Evolutionary conservation across 2,329 filamentous ascomycete genomes (phyloP).

Genomic region (Fusarium marasasianum): DNA sequence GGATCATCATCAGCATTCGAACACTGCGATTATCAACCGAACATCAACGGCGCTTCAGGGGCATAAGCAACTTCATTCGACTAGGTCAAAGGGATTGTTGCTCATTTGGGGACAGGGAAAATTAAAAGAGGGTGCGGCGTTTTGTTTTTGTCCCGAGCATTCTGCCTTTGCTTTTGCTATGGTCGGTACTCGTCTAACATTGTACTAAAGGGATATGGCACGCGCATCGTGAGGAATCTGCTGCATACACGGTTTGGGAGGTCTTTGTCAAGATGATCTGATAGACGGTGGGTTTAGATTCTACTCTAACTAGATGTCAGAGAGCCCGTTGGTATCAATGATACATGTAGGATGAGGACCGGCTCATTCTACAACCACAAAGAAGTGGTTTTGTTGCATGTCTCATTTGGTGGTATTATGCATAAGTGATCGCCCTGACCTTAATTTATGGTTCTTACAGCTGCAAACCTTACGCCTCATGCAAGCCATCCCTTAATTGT

Average conservation of each 20-base stretch:
- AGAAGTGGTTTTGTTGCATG: constrained; percentile 3
- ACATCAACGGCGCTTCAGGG: constrained; percentile 20
- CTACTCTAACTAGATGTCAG: neutral
- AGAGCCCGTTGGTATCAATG: constrained; percentile 33
- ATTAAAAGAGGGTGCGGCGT: constrained; percentile 40
- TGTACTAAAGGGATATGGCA: constrained; percentile 20
- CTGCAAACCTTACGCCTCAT: constrained; percentile 3
- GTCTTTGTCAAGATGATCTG: constrained; percentile 30
- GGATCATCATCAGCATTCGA: neutral
- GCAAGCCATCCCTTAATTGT: constrained; percentile 3
- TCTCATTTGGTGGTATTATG: neutral
- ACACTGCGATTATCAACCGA: constrained; percentile 9
- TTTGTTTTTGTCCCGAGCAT: constrained; percentile 37
- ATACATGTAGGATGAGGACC: constrained; percentile 30
- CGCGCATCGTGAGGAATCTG: constrained; percentile 22
- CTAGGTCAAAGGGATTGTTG: constrained; percentile 24
- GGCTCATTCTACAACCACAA: constrained; percentile 23
- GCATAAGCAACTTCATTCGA: constrained; percentile 32
- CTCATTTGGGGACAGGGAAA: constrained; percentile 20
- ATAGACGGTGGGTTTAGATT: constrained; percentile 36
- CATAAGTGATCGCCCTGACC: neutral
- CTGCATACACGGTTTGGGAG: constrained; percentile 11
- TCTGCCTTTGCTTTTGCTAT: constrained; percentile 2
- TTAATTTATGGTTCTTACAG: neutral
- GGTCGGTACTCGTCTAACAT: constrained; percentile 16